A percentile compares a stretch with the other conserved stretches of the same genome.
phyloP scores from a whole-genome alignment of 78 protist genomes.

The Polysphondylium violaceum region DNA sequence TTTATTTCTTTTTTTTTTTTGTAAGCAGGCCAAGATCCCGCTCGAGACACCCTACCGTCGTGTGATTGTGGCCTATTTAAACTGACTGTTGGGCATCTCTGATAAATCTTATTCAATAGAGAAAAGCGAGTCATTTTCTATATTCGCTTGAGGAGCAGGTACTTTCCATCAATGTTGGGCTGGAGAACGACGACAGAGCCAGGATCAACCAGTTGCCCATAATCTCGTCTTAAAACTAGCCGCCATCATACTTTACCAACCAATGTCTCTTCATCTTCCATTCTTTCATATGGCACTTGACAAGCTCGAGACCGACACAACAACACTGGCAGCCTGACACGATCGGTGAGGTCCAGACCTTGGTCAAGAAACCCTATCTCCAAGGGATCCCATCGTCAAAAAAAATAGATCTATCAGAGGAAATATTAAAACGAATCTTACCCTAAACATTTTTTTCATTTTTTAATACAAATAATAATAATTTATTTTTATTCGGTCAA shows the following conservation, averaged over 20 bases:
- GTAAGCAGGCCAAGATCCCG: conserved; percentile 66
- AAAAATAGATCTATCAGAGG: too few relatives aligned
- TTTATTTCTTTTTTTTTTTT: too few relatives aligned
- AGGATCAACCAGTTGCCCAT: conserved; percentile 26
- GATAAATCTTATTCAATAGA: conserved; percentile 41
- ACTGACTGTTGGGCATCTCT: conserved; percentile 42
- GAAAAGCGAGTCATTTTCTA: conserved; percentile 86
- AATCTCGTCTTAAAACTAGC: conserved; percentile 52
- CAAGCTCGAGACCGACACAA: conserved; percentile 53
- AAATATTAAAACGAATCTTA: too few relatives aligned
- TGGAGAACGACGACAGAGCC: conserved; percentile 21
- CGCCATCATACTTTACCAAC: conserved; percentile 37
- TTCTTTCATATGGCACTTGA: conserved; percentile 80
- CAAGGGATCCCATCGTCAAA: too few relatives aligned
- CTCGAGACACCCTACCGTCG: conserved; percentile 82
- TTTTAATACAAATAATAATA: too few relatives aligned
- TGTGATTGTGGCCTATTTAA: conserved; percentile 74
- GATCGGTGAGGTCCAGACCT: too few relatives aligned
- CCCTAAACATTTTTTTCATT: too few relatives aligned
- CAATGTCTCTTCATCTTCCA: conserved; percentile 48
- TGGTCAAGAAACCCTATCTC: too few relatives aligned
- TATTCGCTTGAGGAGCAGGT: conserved; percentile 60
- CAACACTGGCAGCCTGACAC: too few relatives aligned
- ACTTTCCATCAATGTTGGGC: conserved; percentile 63
- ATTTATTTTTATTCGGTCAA: too few relatives aligned